Percentiles rank a stretch among this genome's conserved stretches.
Conservation (phyloP, 225 moss, liverwort and hornwort genomes). For the Physcomitrellopsis africana region DNA sequence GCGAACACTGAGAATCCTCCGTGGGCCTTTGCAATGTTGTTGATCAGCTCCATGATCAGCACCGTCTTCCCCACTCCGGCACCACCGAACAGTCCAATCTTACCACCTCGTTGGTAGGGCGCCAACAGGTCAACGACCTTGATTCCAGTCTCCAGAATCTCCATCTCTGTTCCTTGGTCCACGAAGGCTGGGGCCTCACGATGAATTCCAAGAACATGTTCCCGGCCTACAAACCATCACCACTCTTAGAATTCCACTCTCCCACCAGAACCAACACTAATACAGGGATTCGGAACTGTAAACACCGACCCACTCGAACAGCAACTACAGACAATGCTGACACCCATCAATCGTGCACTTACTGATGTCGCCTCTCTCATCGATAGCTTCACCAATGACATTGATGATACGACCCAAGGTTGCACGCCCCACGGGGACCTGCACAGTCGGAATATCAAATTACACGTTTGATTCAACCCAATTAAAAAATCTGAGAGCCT, state of each 20-base stretch:
- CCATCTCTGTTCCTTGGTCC: slow-evolving; percentile 84
- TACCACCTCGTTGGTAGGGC: no score
- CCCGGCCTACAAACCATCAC: slow-evolving; percentile 45
- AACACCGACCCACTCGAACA: not conserved
- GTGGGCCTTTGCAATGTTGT: no score
- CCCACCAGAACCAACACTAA: not conserved
- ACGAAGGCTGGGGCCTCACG: slow-evolving; percentile 81
- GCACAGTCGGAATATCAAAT: not conserved
- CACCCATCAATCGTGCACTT: slow-evolving; percentile 15
- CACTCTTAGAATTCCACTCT: not conserved
- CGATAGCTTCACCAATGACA: slow-evolving; percentile 92
- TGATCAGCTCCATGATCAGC: no score
- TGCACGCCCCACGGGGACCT: slow-evolving; percentile 92
- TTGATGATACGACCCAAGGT: slow-evolving; percentile 95
- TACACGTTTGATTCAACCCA: not conserved
- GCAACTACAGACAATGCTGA: not conserved
- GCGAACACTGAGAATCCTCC: no score
- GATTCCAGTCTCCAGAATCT: slow-evolving; percentile 17
- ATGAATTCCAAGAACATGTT: slow-evolving; percentile 66
- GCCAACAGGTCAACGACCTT: no score
- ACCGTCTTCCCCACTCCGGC: no score
- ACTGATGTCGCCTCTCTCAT: slow-evolving; percentile 91
- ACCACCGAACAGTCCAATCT: no score
- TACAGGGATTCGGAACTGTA: not conserved
- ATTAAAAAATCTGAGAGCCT: not conserved